phyloP scores from a whole-genome alignment of 305 asterid genomes.

The Withania somnifera region DNA sequence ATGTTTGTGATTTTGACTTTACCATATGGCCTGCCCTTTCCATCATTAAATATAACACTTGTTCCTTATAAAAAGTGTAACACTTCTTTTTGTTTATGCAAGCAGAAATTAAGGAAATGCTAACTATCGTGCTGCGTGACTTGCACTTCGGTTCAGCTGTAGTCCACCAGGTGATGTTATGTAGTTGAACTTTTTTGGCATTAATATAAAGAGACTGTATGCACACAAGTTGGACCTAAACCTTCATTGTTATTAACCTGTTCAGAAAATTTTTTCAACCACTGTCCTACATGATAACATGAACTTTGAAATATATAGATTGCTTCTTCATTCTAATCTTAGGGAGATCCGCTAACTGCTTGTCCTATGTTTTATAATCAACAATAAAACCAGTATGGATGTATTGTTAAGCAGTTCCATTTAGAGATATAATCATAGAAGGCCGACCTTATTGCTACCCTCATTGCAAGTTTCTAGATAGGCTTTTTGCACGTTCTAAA shows the following conservation, averaged over 20 bases:
- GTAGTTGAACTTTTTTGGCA: neutral
- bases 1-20: neutral
- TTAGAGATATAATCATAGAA: neutral
- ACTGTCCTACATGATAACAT: neutral
- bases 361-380: too few relatives aligned
- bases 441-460: too few relatives aligned
- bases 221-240: neutral
- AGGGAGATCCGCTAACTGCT: neutral
- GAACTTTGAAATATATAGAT: neutral
- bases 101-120: slow-evolving; percentile 82
- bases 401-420: neutral
- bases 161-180: slow-evolving; percentile 72
- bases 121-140: slow-evolving; percentile 74
- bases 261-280: neutral
- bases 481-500: neutral
- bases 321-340: neutral
- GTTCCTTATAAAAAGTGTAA: neutral
- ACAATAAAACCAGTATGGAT: too few relatives aligned
- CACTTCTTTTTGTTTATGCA: slow-evolving; percentile 13
- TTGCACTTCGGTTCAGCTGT: slow-evolving; percentile 74
- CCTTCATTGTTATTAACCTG: neutral
- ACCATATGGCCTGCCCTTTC: neutral
- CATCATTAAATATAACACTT: neutral
- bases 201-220: neutral
- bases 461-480: neutral